Base-by-base conservation (phyloP, 1,139 yeast species). In the Casaregolazyma suthepensis region DNA sequence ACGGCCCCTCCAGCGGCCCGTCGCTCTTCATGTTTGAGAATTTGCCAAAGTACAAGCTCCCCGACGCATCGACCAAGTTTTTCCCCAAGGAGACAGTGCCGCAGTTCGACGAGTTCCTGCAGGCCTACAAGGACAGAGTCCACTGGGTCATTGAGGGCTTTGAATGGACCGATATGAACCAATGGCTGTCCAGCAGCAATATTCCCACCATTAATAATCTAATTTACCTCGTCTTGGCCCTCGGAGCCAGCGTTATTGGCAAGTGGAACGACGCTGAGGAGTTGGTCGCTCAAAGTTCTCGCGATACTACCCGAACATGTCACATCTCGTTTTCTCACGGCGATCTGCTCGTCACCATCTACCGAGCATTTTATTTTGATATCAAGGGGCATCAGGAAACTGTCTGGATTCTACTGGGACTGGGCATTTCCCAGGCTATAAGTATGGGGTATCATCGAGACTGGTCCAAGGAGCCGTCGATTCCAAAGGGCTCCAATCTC, bases 401-500 rank as follows among this genome's bases (percentile, higher is more conserved):
- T 45, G 56, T 56, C 15, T 59, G 62, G 62, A 45, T 54, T 12
- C 52, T 52, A 19, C 43, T 57, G 17, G 60, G 57, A 10, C 44
- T 52, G 42, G 59, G 58, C 20, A 57, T 59, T 42, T 48, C 46
- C 31, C 47, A 52, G 9, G 62, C 62, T 13, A 55, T 55, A 19
- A 54, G 56, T 6, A 59, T 59, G 62, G 62, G 62, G 9, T 58
- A 54, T 46, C 62, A 59, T 49, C 57, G 62, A 2, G 51, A 57
- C 26, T 56, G 60, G 60, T 51, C 55, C 31, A 17, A 31, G 6
- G 48, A 46, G 19, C 50, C 42, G 20, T 19, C 31, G 29, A 23
- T 29, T 15, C 15, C 46, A 45, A 43, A 42, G 38, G 38, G 47
- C 7, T n/a, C 52, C 22, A 35, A 43, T 46, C n/a, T 51, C 15